A percentile compares a stretch with the other conserved stretches of the same genome.
These are phyloP conservation scores for Cyclotella sp. DNA, from an alignment of 108 stramenopile species.

Conservation along the genomic window DNA sequence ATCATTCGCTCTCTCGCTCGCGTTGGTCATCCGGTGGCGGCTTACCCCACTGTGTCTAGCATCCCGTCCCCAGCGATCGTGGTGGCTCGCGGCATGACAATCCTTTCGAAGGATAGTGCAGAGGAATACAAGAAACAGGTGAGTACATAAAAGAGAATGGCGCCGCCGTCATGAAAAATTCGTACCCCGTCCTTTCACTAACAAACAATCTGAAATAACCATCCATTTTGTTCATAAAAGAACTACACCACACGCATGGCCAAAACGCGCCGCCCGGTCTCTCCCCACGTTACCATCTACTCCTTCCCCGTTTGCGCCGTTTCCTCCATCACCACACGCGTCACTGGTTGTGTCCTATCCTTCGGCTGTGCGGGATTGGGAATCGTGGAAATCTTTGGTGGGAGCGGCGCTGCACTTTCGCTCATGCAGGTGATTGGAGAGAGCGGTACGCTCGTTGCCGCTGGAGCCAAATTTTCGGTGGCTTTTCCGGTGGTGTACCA, in stretches of 20 bases:
- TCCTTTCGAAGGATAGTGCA: conserved; percentile 77
- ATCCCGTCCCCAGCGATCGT: conserved; percentile 10
- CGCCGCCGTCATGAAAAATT: not conserved
- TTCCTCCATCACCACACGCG: conserved; percentile 91
- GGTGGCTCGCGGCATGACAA: conserved; percentile 67
- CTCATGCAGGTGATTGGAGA: conserved; percentile 83
- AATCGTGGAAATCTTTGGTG: conserved; percentile 74
- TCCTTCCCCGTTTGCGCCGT: conserved; percentile 90
- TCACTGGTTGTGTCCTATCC: conserved; percentile 87
- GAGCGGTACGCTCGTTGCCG: conserved; percentile 59
- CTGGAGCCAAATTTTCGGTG: conserved; percentile 85
- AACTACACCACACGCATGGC: conserved; percentile 85
- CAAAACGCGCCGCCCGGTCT: conserved; percentile 88
- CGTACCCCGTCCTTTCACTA: not conserved
- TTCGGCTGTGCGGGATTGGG: conserved; percentile 87
- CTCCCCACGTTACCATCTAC: conserved; percentile 96
- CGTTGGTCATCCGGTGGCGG: conserved; percentile 4
- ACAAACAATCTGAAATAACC: not conserved
- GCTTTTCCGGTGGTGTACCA: conserved; percentile 93
- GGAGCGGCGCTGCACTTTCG: conserved; percentile 68
- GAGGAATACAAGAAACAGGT: conserved; percentile 84
- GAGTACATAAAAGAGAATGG: not conserved
- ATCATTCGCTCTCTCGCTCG: conserved; percentile 14
- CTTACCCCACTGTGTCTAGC: not conserved
- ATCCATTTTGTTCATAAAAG: conserved; percentile 20